phyloP scores from a whole-genome alignment of 306 rosid species.

The Prinsepia uniflora region DNA sequence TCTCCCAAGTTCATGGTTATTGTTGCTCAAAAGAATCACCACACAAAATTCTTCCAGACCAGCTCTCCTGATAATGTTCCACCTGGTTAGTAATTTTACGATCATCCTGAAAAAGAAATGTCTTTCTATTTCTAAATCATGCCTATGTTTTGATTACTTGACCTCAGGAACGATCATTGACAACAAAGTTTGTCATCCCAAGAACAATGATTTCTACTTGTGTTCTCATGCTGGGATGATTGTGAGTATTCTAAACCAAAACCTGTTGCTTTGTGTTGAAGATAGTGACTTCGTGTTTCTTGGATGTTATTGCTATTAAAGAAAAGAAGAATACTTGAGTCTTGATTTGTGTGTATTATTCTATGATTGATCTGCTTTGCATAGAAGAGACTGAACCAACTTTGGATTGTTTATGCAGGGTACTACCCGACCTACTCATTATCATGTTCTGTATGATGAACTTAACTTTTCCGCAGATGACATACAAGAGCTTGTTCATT shows the following conservation, averaged over 20 bases:
- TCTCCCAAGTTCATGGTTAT: slow-evolving; percentile 69
- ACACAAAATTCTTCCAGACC: slow-evolving; percentile 73
- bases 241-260: slow-evolving; percentile 38
- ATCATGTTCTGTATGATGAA: slow-evolving; percentile 73
- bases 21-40: slow-evolving; percentile 84
- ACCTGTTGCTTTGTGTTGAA: background rate
- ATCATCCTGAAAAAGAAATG: background rate
- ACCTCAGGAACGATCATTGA: slow-evolving; percentile 72
- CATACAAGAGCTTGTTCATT: slow-evolving; percentile 84
- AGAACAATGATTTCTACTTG: slow-evolving; percentile 74
- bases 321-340: background rate
- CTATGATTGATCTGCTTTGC: background rate
- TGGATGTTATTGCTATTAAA: background rate
- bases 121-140: slow-evolving; percentile 4
- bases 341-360: background rate
- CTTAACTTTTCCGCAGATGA: slow-evolving; percentile 78
- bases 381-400: background rate
- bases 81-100: slow-evolving; percentile 43
- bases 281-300: background rate
- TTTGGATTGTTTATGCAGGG: slow-evolving; percentile 38
- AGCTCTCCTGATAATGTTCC: slow-evolving; percentile 69
- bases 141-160: background rate
- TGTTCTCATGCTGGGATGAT: slow-evolving; percentile 96
- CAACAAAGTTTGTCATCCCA: slow-evolving; percentile 76
- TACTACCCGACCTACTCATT: slow-evolving; percentile 83